Evolutionary conservation across 441 rosid species (phyloP).

Genomic region (Iberis amara): DNA sequence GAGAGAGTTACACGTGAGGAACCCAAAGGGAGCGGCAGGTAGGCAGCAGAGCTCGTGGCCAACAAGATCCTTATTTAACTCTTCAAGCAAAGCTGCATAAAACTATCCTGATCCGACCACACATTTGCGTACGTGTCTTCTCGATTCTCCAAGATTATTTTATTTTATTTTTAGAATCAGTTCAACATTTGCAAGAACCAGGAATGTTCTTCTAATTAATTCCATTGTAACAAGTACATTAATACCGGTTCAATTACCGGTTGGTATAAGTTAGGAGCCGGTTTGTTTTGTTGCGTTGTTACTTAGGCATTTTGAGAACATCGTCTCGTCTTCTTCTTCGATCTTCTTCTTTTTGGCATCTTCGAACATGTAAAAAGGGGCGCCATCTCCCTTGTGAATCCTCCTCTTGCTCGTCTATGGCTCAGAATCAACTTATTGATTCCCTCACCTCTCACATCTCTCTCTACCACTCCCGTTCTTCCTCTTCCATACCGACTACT

Average conservation of each 20-base stretch:
- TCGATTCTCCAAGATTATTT: too few relatives aligned
- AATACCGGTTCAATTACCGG: too few relatives aligned
- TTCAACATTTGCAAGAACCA: too few relatives aligned
- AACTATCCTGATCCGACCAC: neutral
- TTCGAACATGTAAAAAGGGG: constrained; percentile 9
- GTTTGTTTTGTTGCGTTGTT: too few relatives aligned
- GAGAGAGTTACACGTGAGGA: constrained; percentile 24
- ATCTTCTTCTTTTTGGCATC: neutral
- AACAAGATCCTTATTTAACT: neutral
- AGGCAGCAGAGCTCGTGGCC: neutral
- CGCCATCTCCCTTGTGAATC: constrained; percentile 8
- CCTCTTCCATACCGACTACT: constrained; percentile 27
- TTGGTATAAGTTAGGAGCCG: too few relatives aligned
- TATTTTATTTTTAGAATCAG: too few relatives aligned
- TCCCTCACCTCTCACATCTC: constrained; percentile 88
- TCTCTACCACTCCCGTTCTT: constrained; percentile 44
- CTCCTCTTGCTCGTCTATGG: constrained; percentile 35
- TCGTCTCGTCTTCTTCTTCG: too few relatives aligned
- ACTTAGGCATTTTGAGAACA: too few relatives aligned
- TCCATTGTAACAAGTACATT: too few relatives aligned
- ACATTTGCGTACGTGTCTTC: too few relatives aligned
- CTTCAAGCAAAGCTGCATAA: neutral
- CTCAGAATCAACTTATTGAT: constrained; percentile 62
- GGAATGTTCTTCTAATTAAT: too few relatives aligned
- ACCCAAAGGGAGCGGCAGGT: constrained; percentile 31